phyloP scores from a whole-genome alignment of 2,329 filamentous ascomycete genomes.

The Cladophialophora chaetospira region DNA sequence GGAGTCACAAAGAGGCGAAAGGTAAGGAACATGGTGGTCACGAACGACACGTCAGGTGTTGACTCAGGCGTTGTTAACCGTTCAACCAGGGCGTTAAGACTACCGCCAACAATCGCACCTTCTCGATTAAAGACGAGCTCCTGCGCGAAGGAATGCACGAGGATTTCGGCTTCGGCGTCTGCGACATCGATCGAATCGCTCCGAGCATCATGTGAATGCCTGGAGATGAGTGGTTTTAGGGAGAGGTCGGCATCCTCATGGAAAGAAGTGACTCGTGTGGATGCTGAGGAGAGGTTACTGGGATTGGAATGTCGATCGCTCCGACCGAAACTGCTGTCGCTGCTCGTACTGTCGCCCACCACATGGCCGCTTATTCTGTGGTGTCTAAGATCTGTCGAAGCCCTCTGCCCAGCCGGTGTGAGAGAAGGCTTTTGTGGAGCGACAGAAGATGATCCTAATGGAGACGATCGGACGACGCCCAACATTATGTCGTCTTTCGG shows the following conservation, averaged over 20 bases:
- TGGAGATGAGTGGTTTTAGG: not conserved
- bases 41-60: conserved; percentile 87
- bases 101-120: conserved; percentile 90
- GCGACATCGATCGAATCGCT: conserved; percentile 64
- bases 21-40: conserved; percentile 93
- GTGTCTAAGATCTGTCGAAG: conserved; percentile 11
- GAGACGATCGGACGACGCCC: conserved; percentile 18
- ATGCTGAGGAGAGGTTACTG: conserved; percentile 77
- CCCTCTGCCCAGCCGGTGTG: conserved; percentile 2
- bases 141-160: conserved; percentile 89
- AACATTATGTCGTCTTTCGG: conserved; percentile 21
- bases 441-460: conserved; percentile 4
- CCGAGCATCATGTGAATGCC: conserved; percentile 1
- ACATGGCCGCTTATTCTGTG: conserved; percentile 10
- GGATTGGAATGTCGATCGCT: conserved; percentile 73
- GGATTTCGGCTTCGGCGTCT: conserved; percentile 77
- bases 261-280: conserved; percentile 75
- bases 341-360: conserved; percentile 62
- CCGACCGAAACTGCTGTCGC: conserved; percentile 66
- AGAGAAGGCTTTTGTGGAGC: conserved; percentile 5
- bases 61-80: conserved; percentile 89
- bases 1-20: conserved; percentile 92
- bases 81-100: conserved; percentile 87
- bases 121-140: conserved; percentile 94
- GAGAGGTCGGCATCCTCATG: conserved; percentile 8